A percentile compares a stretch with the other conserved stretches of the same genome.
phyloP scores from a whole-genome alignment of 805 yeast species.

The Candida chauliodis region DNA sequence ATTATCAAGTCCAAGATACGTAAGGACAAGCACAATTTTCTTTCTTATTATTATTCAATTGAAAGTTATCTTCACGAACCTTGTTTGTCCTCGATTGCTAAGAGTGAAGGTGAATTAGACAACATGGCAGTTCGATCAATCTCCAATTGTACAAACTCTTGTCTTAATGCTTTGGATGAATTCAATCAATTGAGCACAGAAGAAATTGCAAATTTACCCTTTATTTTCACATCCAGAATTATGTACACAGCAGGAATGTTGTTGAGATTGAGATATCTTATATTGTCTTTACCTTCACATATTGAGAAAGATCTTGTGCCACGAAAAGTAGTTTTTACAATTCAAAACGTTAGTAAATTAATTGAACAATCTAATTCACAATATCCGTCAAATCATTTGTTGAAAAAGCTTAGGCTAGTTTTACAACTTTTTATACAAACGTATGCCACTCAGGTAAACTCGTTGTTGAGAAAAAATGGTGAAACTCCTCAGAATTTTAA shows the following conservation, averaged over 20 bases:
- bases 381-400: constrained; percentile 42
- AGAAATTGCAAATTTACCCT: constrained; percentile 55
- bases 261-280: constrained; percentile 51
- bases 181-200: constrained; percentile 42
- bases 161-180: constrained; percentile 48
- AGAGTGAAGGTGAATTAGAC: constrained; percentile 13
- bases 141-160: constrained; percentile 50
- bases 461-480: constrained; percentile 20
- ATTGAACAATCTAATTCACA: constrained; percentile 25
- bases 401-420: constrained; percentile 53
- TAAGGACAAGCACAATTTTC: constrained; percentile 34
- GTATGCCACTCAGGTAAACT: constrained; percentile 51
- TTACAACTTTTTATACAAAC: constrained; percentile 59
- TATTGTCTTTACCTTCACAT: constrained; percentile 49
- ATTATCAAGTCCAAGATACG: constrained; percentile 36
- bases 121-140: constrained; percentile 39
- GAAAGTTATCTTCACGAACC: constrained; percentile 69
- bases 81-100: constrained; percentile 22
- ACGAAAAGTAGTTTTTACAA: constrained; percentile 34
- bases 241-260: constrained; percentile 67
- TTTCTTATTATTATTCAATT: constrained; percentile 56
- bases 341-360: constrained; percentile 25
- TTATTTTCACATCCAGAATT: constrained; percentile 52
- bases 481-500: constrained; percentile 20
- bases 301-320: constrained; percentile 47